Evolutionary conservation across 2,329 filamentous ascomycete genomes (phyloP).

Genomic region (Penicillium aurantiogriseum): DNA sequence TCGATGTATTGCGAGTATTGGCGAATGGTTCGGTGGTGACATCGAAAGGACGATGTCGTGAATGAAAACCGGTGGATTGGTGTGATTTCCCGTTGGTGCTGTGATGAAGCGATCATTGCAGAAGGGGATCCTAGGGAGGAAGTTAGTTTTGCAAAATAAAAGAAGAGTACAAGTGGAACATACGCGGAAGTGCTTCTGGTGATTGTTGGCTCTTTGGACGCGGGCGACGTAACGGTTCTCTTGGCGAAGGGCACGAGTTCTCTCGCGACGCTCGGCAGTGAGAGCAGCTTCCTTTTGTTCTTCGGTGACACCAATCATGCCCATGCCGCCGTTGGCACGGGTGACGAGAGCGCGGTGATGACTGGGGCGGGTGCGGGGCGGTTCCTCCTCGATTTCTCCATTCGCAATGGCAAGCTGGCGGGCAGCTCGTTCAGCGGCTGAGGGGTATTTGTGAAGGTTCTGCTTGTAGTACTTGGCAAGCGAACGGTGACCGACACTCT

Average conservation of each 20-base stretch:
- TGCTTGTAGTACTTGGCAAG: constrained; percentile 87
- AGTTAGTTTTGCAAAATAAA: constrained; percentile 19
- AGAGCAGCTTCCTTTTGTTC: constrained; percentile 68
- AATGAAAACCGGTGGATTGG: background rate
- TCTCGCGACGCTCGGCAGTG: constrained; percentile 66
- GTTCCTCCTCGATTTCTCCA: constrained; percentile 49
- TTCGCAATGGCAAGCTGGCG: constrained; percentile 59
- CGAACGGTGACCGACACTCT: constrained; percentile 85
- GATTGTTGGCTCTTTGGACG: constrained; percentile 71
- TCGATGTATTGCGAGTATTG: background rate
- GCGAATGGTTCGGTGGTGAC: constrained; percentile 1
- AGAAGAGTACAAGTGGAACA: constrained; percentile 28
- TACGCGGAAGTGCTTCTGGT: constrained; percentile 72
- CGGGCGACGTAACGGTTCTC: constrained; percentile 65
- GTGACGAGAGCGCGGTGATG: constrained; percentile 58
- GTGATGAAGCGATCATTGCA: constrained; percentile 44
- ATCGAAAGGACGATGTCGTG: background rate
- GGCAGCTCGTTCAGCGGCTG: constrained; percentile 70
- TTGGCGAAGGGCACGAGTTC: constrained; percentile 62
- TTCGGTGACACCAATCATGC: constrained; percentile 76
- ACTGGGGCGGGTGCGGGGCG: constrained; percentile 35
- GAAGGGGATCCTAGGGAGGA: constrained; percentile 48
- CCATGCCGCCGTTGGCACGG: constrained; percentile 69
- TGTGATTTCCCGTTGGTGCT: background rate
- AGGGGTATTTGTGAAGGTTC: constrained; percentile 82